These are phyloP conservation scores for Cairneyella variabilis DNA, from an alignment of 495 filamentous ascomycete species.

Conservation along the genomic window DNA sequence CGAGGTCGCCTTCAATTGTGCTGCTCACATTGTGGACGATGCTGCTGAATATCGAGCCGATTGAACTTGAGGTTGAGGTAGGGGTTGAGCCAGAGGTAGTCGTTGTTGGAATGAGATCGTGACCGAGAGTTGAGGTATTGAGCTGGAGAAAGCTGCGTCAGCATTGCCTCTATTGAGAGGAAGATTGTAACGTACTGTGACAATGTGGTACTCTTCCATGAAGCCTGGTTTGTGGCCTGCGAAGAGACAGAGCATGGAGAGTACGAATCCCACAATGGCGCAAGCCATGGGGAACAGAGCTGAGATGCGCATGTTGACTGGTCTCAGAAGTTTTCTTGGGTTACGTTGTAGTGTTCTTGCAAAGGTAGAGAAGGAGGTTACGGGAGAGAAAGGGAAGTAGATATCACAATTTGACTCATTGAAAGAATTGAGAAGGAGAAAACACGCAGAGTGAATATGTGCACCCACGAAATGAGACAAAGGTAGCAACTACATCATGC, in stretches of 20 bases:
- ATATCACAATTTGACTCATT: too few species aligned
- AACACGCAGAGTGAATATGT: too few species aligned
- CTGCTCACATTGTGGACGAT: conserved; percentile 34
- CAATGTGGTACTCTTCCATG: conserved; percentile 59
- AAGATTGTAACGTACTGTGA: conserved; percentile 51
- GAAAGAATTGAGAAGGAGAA: too few species aligned
- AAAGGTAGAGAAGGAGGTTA: background rate
- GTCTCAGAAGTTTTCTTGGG: background rate
- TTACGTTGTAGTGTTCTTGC: background rate
- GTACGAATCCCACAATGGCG: conserved; percentile 57
- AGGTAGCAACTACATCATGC: conserved; percentile 20
- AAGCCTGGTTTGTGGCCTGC: conserved; percentile 58
- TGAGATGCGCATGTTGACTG: conserved; percentile 18
- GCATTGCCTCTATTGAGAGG: background rate
- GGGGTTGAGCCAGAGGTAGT: conserved; percentile 21
- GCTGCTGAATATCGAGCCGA: conserved; percentile 20
- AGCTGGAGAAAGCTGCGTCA: conserved; percentile 37
- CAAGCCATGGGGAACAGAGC: conserved; percentile 22
- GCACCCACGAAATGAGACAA: too few species aligned
- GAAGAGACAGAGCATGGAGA: conserved; percentile 66
- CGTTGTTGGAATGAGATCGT: conserved; percentile 38
- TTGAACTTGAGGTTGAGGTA: conserved; percentile 22
- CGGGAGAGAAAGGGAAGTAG: background rate
- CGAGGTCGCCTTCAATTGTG: conserved; percentile 31
- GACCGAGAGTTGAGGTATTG: conserved; percentile 60